Percentiles rank a stretch among this genome's conserved stretches.
These are phyloP conservation scores for Lanmaoa rubissima DNA, from an alignment of 768 basidiomycete species.

Conservation along the genomic window DNA sequence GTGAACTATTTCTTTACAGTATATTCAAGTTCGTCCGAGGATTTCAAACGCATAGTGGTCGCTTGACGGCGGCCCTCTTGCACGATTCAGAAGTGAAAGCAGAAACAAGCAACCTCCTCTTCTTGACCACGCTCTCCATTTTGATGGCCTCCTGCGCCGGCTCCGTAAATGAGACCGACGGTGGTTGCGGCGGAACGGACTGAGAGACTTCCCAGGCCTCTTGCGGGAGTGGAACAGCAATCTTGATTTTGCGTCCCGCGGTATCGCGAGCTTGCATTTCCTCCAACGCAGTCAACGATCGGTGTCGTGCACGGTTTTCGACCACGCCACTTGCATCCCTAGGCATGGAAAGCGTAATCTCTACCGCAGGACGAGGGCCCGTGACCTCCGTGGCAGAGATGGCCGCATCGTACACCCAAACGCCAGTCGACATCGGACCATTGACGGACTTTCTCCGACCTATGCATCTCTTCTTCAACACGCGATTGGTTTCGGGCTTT, in stretches of 20 bases:
- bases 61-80: conserved; percentile 14
- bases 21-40: not conserved
- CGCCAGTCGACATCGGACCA: conserved; percentile 30
- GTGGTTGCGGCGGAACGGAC: not conserved
- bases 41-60: conserved; percentile 17
- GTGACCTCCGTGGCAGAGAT: conserved; percentile 42
- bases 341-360: conserved; percentile 18
- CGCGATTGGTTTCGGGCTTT: conserved; percentile 27
- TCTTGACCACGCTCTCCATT: conserved; percentile 1
- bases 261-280: conserved; percentile 8
- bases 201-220: not conserved
- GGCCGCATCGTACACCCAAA: conserved; percentile 54
- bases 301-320: conserved; percentile 22
- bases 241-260: conserved; percentile 16
- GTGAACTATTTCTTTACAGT: not conserved
- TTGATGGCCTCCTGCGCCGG: not conserved
- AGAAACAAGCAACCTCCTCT: conserved; percentile 5
- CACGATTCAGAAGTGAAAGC: conserved; percentile 4
- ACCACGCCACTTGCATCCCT: not conserved
- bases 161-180: not conserved
- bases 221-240: conserved; percentile 16
- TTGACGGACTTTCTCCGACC: conserved; percentile 47
- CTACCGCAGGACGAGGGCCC: conserved; percentile 17
- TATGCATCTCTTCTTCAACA: conserved; percentile 55
- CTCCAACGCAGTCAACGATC: conserved; percentile 23